phyloP scores from a whole-genome alignment of 2,329 filamentous ascomycete species.

The Pyrenophora graminea region DNA sequence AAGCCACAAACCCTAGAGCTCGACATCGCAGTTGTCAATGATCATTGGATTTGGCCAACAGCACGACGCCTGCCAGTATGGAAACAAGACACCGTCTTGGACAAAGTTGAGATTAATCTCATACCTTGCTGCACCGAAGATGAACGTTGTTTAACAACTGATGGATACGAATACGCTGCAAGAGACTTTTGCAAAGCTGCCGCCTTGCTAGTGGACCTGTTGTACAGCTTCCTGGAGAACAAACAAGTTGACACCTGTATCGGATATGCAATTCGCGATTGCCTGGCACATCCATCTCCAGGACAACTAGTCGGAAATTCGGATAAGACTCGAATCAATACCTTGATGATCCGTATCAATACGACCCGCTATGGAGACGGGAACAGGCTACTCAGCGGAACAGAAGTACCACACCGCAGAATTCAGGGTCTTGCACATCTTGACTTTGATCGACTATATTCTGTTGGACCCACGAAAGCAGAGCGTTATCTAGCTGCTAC shows the following conservation, averaged over 20 bases:
- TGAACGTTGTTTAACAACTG: not conserved
- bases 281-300: not conserved
- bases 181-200: not conserved
- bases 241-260: not conserved
- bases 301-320: not conserved
- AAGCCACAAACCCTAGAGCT: slow-evolving; percentile 7
- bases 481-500: not conserved
- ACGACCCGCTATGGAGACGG: slow-evolving; percentile 5
- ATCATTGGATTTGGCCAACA: slow-evolving; percentile 23
- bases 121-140: slow-evolving; percentile 14
- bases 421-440: slow-evolving; percentile 15
- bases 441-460: slow-evolving; percentile 15
- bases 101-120: slow-evolving; percentile 14
- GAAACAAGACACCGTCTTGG: not conserved
- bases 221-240: not conserved
- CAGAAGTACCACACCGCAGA: slow-evolving; percentile 16
- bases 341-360: slow-evolving; percentile 12
- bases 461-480: not conserved
- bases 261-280: not conserved
- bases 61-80: slow-evolving; percentile 13
- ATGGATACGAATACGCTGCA: not conserved
- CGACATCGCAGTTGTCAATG: slow-evolving; percentile 18
- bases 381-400: slow-evolving; percentile 7
- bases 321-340: slow-evolving; percentile 1
- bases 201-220: not conserved